These are phyloP conservation scores for Magnaporthales sp. DNA, from an alignment of 2,329 filamentous ascomycete species.

Conservation along the genomic window DNA sequence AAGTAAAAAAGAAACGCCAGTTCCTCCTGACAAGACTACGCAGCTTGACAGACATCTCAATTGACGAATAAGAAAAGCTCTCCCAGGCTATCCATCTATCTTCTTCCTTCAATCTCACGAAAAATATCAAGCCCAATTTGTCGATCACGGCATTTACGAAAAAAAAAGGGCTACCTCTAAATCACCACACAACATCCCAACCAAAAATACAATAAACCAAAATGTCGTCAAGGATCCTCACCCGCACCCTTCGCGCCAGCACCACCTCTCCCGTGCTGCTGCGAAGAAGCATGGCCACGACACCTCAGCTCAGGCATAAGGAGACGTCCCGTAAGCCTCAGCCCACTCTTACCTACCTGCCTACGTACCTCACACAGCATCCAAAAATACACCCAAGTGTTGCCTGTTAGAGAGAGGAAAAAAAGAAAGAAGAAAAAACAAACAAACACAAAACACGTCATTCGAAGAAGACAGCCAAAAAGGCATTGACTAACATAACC, in stretches of 20 bases:
- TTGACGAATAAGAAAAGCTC: neutral
- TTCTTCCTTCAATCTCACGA: neutral
- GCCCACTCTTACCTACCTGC: neutral
- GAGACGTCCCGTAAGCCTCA: slow-evolving; percentile 4
- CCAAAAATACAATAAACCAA: neutral
- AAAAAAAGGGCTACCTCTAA: neutral
- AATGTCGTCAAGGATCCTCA: slow-evolving; percentile 3
- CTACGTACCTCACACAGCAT: neutral
- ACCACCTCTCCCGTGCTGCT: neutral
- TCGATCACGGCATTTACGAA: neutral
- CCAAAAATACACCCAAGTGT: neutral
- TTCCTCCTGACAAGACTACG: too few relatives aligned
- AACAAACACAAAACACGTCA: neutral
- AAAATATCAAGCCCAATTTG: neutral
- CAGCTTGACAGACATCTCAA: neutral
- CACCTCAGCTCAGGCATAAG: slow-evolving; percentile 1
- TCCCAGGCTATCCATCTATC: neutral
- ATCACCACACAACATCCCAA: neutral
- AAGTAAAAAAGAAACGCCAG: neutral
- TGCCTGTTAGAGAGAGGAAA: slow-evolving; percentile 1
- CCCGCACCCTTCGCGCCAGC: neutral
- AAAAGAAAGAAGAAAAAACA: slow-evolving; percentile 13
- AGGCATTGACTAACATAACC: neutral
- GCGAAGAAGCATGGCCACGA: slow-evolving; percentile 1
- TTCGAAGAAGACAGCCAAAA: neutral